A percentile compares a stretch with the other conserved stretches of the same genome.
Evolutionary conservation across 371 early-diverging fungal species (phyloP).

Genomic region (Batrachochytrium dendrobatidis): DNA sequence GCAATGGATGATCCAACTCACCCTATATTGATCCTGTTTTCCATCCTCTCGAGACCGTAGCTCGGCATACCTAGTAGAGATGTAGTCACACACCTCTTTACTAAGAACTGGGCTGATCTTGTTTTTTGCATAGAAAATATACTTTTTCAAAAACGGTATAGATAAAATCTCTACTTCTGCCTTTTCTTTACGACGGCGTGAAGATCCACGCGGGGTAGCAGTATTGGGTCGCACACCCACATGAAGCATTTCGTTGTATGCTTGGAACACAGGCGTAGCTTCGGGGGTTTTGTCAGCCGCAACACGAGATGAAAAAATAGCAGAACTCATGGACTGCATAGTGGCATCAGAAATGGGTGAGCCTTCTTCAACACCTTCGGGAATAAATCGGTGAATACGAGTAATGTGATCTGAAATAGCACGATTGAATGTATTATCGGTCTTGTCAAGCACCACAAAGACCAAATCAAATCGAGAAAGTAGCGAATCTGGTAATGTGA

Average conservation of each 20-base stretch:
- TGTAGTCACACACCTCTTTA: conserved; percentile 59
- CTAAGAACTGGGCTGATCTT: conserved; percentile 76
- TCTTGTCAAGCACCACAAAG: conserved; percentile 93
- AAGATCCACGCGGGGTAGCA: conserved; percentile 6
- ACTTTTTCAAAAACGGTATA: conserved; percentile 56
- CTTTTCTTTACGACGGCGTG: conserved; percentile 22
- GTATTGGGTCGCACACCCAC: conserved; percentile 51
- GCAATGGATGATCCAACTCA: conserved; percentile 2
- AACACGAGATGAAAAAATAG: background rate
- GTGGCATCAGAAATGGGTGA: conserved; percentile 58
- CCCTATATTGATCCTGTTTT: conserved; percentile 48
- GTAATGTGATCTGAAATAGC: conserved; percentile 85
- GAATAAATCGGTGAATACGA: conserved; percentile 85
- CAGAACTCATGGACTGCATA: background rate
- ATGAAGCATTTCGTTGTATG: conserved; percentile 68
- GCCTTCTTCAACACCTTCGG: conserved; percentile 81
- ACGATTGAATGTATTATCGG: conserved; percentile 85
- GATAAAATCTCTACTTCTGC: conserved; percentile 30
- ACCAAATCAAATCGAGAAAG: conserved; percentile 97
- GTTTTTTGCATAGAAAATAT: conserved; percentile 87
- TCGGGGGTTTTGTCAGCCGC: background rate
- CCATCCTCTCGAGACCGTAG: conserved; percentile 59
- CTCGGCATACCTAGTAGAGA: conserved; percentile 72
- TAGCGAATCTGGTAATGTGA: conserved; percentile 93
- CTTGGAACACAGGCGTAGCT: conserved; percentile 66